Evolutionary conservation across 1,284 basidiomycete species (phyloP), one percentile per base, ranked within the genome.

Genomic region (Cutaneotrichosporon sp.): DNA sequence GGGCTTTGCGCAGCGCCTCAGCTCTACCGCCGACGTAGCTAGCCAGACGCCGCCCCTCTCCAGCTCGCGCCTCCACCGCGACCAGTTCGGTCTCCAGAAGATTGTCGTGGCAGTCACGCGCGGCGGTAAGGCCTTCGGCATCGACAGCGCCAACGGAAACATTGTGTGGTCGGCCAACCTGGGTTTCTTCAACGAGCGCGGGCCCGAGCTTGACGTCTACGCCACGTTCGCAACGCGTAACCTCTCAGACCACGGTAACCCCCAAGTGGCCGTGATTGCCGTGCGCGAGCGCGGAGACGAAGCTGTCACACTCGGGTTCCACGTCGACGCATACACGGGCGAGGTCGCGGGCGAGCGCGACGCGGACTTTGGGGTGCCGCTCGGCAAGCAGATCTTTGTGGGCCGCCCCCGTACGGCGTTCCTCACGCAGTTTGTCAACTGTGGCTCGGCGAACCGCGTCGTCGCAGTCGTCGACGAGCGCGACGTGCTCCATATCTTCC

Each of bases 21-120:
- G 81, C 4, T 85, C 84, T 0, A 84, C 84, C 0, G 87, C 86
- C 63, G 79, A 81, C 18, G 78, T 78, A 18, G 74, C 79, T 49
- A 55, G 68, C 37, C 61, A 69, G 12, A 70, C 78, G 2, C 60
- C 71, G 10, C 77, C 74, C 38, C 70, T 70, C 13, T 65, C 68
- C n/a, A 54, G 67, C 13, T 61, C 57, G 14, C 49, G 56, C 18
- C 76, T 85, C 0, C 77, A 78, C 46, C 82, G 87, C 2, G 90
- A 96, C 66, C 76, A 84, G 1, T 96, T 94, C 68, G 92, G 90
- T 0, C 90, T 96, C 73, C 81, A 87, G 44, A 90, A 96, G 70
- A 72, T 97, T 37, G 80, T 93, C 46, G 80, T 96, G 2, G 80
- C 80, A 3, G 86, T 84, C 0, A 90, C 88, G 1, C 62, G 76